Evolutionary conservation across 495 filamentous ascomycete species (phyloP), one percentile per base, ranked within the genome.

Genomic region (Tuber brumale): DNA sequence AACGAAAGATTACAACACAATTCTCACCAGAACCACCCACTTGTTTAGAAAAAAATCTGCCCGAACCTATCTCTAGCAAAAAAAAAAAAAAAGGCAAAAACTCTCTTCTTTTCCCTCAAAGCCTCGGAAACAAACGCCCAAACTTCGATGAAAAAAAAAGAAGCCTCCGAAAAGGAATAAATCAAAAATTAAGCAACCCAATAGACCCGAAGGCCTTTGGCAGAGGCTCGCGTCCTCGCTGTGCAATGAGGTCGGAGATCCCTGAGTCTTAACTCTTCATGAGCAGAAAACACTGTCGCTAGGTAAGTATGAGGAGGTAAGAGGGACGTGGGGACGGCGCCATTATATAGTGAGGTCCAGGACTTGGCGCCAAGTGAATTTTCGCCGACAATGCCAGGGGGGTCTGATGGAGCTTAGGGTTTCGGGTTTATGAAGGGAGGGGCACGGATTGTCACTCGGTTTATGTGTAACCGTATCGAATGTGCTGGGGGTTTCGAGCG

Each of bases 141-240:
- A 79, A 77, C 76, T 21, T 61, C 70, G 48, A 79, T 57, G 77
- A 69, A 79, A 76, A 42, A 46, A 48, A 44, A 66, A 44, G 27
- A 23, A 41, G 46, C 76, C 76, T 74, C 35, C 73, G 70, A 44
- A 70, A 51, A 71, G 76, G 72, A 79, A 69, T 75, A 79, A 45
- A 79, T 71, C 77, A 79, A 79, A 79, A 79, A 79, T 79, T 79
- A 72, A 79, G 78, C 77, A 79, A 79, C 77, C 77, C 77, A 79
- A 77, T 76, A 79, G 77, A 70, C 76, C 77, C 77, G 77, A 79
- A 79, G 77, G 78, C 77, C 77, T 79, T 77, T 79, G 77, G 77
- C 77, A 79, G 78, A 79, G 77, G 70, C 76, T 77, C 73, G 76
- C 77, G 76, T 73, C 23, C 77, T 79, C 77, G 76, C 74, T 79